Evolutionary conservation across 352 stramenopile species (phyloP).

Genomic region (Globisporangium ultimum): DNA sequence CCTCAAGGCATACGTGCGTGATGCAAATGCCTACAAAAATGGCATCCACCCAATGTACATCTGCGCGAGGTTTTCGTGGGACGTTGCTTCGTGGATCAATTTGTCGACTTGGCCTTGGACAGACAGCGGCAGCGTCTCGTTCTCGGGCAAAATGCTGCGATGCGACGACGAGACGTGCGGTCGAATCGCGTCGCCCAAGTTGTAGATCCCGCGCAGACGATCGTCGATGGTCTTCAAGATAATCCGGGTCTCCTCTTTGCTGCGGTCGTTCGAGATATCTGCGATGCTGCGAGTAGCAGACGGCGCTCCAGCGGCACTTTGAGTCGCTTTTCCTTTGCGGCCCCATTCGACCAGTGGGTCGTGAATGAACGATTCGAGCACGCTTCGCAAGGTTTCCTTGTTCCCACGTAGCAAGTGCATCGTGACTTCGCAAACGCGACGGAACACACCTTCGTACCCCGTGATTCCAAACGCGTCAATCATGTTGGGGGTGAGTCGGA

Average conservation of each 20-base stretch:
- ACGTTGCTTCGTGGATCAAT: constrained; percentile 92
- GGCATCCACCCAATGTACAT: constrained; percentile 97
- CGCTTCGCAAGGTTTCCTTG: constrained; percentile 95
- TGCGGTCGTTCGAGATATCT: constrained; percentile 64
- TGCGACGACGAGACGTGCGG: constrained; percentile 63
- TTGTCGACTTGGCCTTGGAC: constrained; percentile 93
- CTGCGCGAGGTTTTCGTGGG: constrained; percentile 89
- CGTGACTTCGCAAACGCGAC: constrained; percentile 89
- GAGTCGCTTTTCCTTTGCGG: constrained; percentile 63
- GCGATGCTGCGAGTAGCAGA: constrained; percentile 27
- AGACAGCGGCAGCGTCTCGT: constrained; percentile 88
- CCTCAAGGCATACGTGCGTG: no score
- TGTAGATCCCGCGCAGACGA: constrained; percentile 91
- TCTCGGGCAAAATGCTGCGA: constrained; percentile 66
- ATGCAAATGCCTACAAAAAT: constrained; percentile 50
- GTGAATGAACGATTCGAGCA: constrained; percentile 99
- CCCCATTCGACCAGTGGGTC: constrained; percentile 95
- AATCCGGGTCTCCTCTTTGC: constrained; percentile 82
- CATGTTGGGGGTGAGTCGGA: constrained; percentile 99
- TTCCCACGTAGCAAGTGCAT: constrained; percentile 94
- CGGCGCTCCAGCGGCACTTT: constrained; percentile 20
- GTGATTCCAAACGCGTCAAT: constrained; percentile 99
- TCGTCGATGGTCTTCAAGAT: constrained; percentile 91
- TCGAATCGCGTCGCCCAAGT: constrained; percentile 79
- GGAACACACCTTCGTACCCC: constrained; percentile 95